Evolutionary conservation across 148 eudicot genomes (phyloP), one percentile per base, ranked within the genome.

Genomic region (Limonium bicolor): DNA sequence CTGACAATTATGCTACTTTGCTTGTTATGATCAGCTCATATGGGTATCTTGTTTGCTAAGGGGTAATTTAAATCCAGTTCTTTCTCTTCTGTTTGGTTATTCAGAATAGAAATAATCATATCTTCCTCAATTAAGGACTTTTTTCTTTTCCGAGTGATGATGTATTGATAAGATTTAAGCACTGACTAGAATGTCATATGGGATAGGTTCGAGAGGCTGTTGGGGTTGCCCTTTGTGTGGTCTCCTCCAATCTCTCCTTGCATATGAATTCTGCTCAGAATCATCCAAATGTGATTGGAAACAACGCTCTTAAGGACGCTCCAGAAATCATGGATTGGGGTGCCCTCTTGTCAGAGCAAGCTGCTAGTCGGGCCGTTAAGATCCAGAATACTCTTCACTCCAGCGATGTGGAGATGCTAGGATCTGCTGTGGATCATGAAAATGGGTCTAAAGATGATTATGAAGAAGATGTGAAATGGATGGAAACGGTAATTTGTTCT

Each of bases 171-270:
- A n/a, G n/a, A n/a, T n/a, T n/a, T n/a, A n/a, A n/a, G n/a, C n/a
- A n/a, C 7, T 35, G 7, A n/a, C 29, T 30, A n/a, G 28, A 38
- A 35, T 50, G 39, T 48, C 40, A 23, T 41, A 28, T 56, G 55
- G 54, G 48, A 54, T 68, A 90, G 99, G 99, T 90, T 54, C 75
- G 99, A 64, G 99, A 90, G 78, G 79, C 93, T 26, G 73, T 90
- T 53, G 99, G 93, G 41, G 77, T 80, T 54, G 54, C 77, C 53
- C 87, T 90, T 27, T 84, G 80, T 61, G 88, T 90, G 20, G 27
- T 90, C 54, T 90, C 95, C 66, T 84, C 99, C 48, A 90, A 90
- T 55, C 65, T 90, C 43, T 73, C 74, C 45, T 85, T 90, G 19
- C 55, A 65, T 55, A 38, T 60, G 37, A 61, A 78, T 48, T 65